Evolutionary conservation across 805 yeast species (phyloP).

Genomic region (Myxozyma neotropica): DNA sequence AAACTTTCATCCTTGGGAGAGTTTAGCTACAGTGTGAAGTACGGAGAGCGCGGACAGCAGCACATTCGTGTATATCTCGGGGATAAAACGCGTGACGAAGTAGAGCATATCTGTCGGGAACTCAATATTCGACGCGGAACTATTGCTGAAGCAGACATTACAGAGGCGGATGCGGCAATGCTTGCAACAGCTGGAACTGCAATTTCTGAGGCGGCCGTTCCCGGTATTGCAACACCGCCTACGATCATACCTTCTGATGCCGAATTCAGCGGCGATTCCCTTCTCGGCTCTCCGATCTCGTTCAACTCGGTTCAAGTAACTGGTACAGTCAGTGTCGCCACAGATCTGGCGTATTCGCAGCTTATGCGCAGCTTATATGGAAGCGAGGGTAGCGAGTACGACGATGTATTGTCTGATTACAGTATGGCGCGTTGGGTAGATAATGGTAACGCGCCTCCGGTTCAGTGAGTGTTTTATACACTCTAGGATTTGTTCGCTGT

Average conservation of each 20-base stretch:
- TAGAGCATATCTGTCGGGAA: conserved; percentile 10
- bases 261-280: background rate
- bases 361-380: background rate
- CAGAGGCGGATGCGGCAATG: conserved; percentile 10
- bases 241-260: background rate
- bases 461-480: background rate
- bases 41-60: background rate
- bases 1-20: conserved; percentile 8
- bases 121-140: conserved; percentile 10
- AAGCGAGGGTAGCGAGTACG: conserved; percentile 3
- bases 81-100: conserved; percentile 5
- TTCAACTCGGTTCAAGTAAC: background rate
- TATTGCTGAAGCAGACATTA: conserved; percentile 1
- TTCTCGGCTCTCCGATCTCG: background rate
- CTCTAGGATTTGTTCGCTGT: background rate
- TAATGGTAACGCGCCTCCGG: conserved; percentile 1
- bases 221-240: background rate
- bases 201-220: conserved; percentile 1
- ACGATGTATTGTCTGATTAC: conserved; percentile 1
- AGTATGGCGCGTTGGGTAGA: conserved; percentile 7
- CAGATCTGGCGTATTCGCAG: background rate
- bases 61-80: conserved; percentile 8
- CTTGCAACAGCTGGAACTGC: conserved; percentile 4
- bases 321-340: conserved; percentile 4
- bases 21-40: conserved; percentile 1